Percentiles rank a stretch among this genome's conserved stretches.
Evolutionary conservation across 2,329 filamentous ascomycete genomes (phyloP).

Genomic region (Aspergillus hortae): DNA sequence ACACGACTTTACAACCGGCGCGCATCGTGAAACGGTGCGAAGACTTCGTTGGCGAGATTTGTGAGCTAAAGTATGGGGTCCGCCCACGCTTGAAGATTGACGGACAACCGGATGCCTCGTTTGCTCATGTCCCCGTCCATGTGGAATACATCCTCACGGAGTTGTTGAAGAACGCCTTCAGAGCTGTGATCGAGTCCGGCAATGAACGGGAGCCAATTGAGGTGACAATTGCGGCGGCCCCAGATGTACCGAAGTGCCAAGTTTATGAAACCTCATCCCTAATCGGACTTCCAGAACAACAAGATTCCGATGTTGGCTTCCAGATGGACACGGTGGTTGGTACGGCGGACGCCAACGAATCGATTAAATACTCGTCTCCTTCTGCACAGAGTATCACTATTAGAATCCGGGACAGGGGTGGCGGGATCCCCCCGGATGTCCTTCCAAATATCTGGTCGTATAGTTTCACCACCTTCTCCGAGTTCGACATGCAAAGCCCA

Average conservation of each 20-base stretch:
- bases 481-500: constrained; percentile 51
- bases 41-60: constrained; percentile 90
- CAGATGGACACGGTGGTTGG: constrained; percentile 25
- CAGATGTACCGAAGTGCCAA: constrained; percentile 44
- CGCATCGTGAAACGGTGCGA: constrained; percentile 80
- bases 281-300: constrained; percentile 6
- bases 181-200: constrained; percentile 84
- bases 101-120: constrained; percentile 80
- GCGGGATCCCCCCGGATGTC: constrained; percentile 82
- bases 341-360: constrained; percentile 29
- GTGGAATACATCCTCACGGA: constrained; percentile 97
- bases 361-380: constrained; percentile 29
- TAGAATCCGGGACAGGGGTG: constrained; percentile 90
- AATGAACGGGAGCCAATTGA: constrained; percentile 78
- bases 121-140: constrained; percentile 93
- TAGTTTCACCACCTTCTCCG: constrained; percentile 91
- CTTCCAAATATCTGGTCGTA: constrained; percentile 92
- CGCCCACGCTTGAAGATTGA: constrained; percentile 77
- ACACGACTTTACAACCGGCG: constrained; percentile 80
- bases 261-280: constrained; percentile 37
- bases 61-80: constrained; percentile 91
- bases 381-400: constrained; percentile 83
- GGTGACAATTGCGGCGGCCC: constrained; percentile 79
- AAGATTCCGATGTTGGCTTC: constrained; percentile 30
- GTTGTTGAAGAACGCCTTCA: constrained; percentile 93